Evolutionary conservation across 495 filamentous ascomycete species (phyloP).

Genomic region (Talaromyces adpressus): DNA sequence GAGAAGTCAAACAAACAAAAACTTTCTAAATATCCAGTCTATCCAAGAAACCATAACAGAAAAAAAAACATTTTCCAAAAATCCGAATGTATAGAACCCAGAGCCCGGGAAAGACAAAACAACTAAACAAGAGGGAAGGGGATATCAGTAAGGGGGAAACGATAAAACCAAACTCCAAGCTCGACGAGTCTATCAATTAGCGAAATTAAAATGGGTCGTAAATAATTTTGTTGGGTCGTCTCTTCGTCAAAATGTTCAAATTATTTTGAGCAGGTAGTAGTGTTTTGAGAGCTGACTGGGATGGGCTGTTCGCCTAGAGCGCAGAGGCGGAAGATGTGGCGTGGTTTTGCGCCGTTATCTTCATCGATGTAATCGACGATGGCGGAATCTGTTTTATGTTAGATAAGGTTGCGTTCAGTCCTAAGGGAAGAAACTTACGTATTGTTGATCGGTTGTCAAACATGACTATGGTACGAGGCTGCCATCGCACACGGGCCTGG

Average conservation of each 20-base stretch:
- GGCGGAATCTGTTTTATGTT: conserved; percentile 34
- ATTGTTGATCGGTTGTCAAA: conserved; percentile 65
- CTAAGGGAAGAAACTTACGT: conserved; percentile 46
- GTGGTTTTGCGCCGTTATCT: conserved; percentile 34
- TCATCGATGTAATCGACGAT: conserved; percentile 48
- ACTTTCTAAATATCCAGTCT: not conserved
- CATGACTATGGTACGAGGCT: conserved; percentile 74
- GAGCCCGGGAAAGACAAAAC: not conserved
- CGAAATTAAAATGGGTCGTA: not conserved
- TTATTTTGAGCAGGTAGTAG: not conserved
- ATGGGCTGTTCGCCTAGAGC: conserved; percentile 46
- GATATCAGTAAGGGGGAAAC: not conserved
- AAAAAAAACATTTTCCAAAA: not conserved
- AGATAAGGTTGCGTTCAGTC: too few species aligned
- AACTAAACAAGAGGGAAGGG: not conserved
- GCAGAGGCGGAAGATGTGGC: conserved; percentile 48
- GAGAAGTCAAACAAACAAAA: not conserved
- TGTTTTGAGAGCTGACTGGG: conserved; percentile 21
- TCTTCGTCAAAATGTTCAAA: not conserved
- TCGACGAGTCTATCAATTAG: not conserved
- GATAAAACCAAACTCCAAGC: not conserved
- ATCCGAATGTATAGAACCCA: not conserved
- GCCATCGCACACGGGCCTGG: conserved; percentile 83
- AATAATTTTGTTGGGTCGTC: not conserved
- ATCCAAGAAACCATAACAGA: not conserved